Conservation (phyloP, 345 rosid species). For the Iberis pinnata region DNA sequence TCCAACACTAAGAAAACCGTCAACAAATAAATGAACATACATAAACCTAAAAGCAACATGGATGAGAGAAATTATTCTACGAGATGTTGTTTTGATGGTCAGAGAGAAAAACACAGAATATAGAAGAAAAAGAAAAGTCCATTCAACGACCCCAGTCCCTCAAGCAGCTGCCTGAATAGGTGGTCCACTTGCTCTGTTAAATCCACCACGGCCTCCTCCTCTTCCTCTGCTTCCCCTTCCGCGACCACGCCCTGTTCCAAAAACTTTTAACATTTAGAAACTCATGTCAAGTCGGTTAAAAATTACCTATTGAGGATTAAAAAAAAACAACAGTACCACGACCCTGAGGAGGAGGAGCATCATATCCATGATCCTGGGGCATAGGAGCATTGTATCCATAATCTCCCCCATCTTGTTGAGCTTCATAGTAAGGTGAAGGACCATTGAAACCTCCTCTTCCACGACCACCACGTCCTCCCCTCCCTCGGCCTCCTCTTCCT, state of each 20-base stretch:
- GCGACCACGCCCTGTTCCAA: slow-evolving; percentile 57
- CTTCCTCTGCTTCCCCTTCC: slow-evolving; percentile 66
- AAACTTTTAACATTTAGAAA: neutral
- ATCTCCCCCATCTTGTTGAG: neutral
- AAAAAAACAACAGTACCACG: slow-evolving; percentile 17
- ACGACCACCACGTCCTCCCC: slow-evolving; percentile 64
- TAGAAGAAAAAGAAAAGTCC: neutral
- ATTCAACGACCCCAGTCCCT: slow-evolving; percentile 2
- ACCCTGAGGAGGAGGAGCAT: slow-evolving; percentile 36
- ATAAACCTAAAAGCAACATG: slow-evolving; percentile 19
- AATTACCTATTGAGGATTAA: neutral
- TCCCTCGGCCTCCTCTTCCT: slow-evolving; percentile 74
- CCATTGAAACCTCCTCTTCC: neutral
- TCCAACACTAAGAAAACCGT: slow-evolving; percentile 1
- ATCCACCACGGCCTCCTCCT: slow-evolving; percentile 36
- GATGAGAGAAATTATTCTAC: slow-evolving; percentile 33
- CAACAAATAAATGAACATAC: slow-evolving; percentile 26
- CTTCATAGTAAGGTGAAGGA: neutral
- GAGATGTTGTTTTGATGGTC: slow-evolving; percentile 36
- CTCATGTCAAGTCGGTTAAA: neutral
- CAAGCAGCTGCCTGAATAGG: slow-evolving; percentile 25
- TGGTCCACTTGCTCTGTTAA: slow-evolving; percentile 32
- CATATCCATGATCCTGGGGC: slow-evolving; percentile 11
- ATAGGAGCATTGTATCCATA: neutral
- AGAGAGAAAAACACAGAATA: neutral